These are phyloP conservation scores for Ceratobasidium sp. DNA, from an alignment of 1,284 basidiomycete genomes.

Conservation along the genomic window DNA sequence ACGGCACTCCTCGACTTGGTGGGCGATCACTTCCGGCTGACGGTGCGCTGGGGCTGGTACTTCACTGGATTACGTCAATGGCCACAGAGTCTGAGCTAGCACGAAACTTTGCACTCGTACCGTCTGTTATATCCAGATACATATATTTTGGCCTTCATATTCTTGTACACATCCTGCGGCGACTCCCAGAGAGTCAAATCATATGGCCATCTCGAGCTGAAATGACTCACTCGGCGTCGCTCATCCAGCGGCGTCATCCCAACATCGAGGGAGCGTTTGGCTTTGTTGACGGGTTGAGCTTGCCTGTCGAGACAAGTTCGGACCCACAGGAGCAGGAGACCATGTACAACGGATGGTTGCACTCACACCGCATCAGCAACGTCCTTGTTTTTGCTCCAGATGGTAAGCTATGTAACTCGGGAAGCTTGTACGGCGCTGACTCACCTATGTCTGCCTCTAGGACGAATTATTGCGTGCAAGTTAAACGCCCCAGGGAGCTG, in stretches of 20 bases:
- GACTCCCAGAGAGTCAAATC: slow-evolving; percentile 55
- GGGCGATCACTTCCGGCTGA: slow-evolving; percentile 58
- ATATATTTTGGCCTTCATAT: slow-evolving; percentile 54
- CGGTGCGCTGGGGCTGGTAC: slow-evolving; percentile 59
- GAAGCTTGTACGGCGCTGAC: not conserved
- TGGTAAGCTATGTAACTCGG: slow-evolving; percentile 50
- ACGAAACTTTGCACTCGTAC: slow-evolving; percentile 56
- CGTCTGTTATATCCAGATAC: slow-evolving; percentile 52
- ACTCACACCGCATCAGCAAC: slow-evolving; percentile 56
- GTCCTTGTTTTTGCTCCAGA: slow-evolving; percentile 51
- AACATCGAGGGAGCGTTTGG: slow-evolving; percentile 58
- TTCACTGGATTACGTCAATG: slow-evolving; percentile 60
- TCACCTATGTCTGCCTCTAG: slow-evolving; percentile 44
- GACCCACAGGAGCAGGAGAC: slow-evolving; percentile 61
- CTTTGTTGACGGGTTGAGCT: slow-evolving; percentile 51
- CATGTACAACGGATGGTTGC: slow-evolving; percentile 63
- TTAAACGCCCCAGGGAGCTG: slow-evolving; percentile 62
- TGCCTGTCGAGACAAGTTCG: slow-evolving; percentile 47
- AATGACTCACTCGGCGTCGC: slow-evolving; percentile 50
- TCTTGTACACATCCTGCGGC: slow-evolving; percentile 52
- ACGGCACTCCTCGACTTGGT: slow-evolving; percentile 51
- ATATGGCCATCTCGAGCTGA: slow-evolving; percentile 53
- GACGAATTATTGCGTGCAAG: slow-evolving; percentile 53
- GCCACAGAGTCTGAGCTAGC: slow-evolving; percentile 56
- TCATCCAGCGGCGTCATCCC: slow-evolving; percentile 56